These are phyloP conservation scores for Crassisporium funariophilum DNA, from an alignment of 768 basidiomycete genomes.

Conservation along the genomic window DNA sequence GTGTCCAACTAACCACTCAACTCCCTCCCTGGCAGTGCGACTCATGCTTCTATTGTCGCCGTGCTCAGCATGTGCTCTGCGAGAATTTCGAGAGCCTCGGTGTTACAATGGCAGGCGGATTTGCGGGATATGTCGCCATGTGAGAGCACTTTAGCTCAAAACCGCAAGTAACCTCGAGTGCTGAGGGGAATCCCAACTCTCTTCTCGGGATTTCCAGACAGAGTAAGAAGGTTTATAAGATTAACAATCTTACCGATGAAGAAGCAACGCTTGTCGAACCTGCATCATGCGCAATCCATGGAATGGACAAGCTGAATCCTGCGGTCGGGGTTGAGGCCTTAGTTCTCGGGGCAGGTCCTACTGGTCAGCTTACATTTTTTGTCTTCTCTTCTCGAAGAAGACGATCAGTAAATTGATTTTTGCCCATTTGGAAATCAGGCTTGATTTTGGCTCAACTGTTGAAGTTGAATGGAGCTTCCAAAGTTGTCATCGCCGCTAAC, in stretches of 20 bases:
- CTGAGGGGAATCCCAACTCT: constrained; percentile 10
- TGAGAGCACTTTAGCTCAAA: constrained; percentile 36
- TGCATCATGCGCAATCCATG: constrained; percentile 89
- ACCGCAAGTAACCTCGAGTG: constrained; percentile 1
- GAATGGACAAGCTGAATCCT: constrained; percentile 83
- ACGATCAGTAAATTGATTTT: constrained; percentile 6
- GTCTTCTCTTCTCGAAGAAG: background rate
- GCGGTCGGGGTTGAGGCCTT: constrained; percentile 84
- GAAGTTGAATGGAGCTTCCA: constrained; percentile 82
- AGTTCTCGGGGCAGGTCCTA: constrained; percentile 86
- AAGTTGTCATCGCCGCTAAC: constrained; percentile 83
- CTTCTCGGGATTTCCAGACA: constrained; percentile 26
- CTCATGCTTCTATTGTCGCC: constrained; percentile 83
- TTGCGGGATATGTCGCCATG: constrained; percentile 88
- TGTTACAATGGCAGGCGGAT: constrained; percentile 81
- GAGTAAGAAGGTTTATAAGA: constrained; percentile 81
- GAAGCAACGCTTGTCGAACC: constrained; percentile 90
- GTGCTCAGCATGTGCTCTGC: constrained; percentile 78
- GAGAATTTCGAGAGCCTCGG: constrained; percentile 86
- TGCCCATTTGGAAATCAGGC: constrained; percentile 28
- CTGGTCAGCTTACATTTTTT: constrained; percentile 38
- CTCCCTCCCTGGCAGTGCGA: constrained; percentile 57
- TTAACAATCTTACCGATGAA: constrained; percentile 84
- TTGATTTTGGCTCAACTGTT: constrained; percentile 86
- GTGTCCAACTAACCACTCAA: background rate